Evolutionary conservation across 192 early-diverging fungal species (phyloP).

Genomic region (Helicostylum pulchrum): DNA sequence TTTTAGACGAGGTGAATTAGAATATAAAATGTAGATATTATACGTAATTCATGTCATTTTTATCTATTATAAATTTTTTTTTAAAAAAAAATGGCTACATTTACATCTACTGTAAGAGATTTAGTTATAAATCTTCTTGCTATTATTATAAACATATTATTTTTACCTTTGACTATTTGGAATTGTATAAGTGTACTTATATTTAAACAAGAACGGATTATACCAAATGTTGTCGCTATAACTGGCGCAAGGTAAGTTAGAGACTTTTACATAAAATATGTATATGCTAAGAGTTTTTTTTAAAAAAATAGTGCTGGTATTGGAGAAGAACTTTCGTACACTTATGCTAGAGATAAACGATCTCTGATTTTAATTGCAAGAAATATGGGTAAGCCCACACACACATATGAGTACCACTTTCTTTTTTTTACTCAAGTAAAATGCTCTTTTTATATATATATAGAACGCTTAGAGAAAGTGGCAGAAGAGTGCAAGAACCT

Average conservation of each 20-base stretch:
- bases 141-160: background rate
- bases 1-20: no score
- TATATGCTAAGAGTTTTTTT: no score
- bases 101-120: constrained; percentile 7
- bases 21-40: no score
- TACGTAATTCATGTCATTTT: background rate
- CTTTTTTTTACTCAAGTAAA: no score
- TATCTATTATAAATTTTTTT: background rate
- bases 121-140: background rate
- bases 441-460: background rate
- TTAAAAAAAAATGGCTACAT: constrained; percentile 1
- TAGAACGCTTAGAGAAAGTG: constrained; percentile 13
- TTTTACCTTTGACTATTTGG: constrained; percentile 2
- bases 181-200: background rate
- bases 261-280: no score
- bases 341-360: constrained; percentile 4
- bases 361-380: constrained; percentile 15
- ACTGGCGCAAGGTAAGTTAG: constrained; percentile 15
- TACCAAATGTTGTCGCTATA: constrained; percentile 15
- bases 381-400: constrained; percentile 1
- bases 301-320: constrained; percentile 5
- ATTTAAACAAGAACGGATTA: background rate
- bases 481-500: constrained; percentile 5
- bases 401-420: no score
- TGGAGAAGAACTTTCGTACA: constrained; percentile 9